Conservation (phyloP, 129 eudicot species). For the Mikania micrantha region DNA sequence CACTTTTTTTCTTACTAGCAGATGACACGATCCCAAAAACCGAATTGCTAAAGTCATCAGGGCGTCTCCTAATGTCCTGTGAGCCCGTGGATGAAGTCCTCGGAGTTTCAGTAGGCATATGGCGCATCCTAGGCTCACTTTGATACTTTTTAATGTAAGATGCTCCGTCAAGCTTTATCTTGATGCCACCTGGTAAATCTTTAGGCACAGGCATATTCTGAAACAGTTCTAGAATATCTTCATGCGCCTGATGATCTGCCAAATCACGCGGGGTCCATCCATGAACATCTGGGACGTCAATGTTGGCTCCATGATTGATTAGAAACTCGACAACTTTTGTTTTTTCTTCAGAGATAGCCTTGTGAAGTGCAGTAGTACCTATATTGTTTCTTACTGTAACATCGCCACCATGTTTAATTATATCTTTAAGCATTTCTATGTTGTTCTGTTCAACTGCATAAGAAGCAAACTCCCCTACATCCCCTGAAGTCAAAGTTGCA, state of each 20-base stretch:
- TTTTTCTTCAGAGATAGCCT: conserved; percentile 58
- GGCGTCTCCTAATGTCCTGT: conserved; percentile 26
- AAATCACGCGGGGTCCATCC: conserved; percentile 81
- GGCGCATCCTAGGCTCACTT: conserved; percentile 48
- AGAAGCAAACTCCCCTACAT: conserved; percentile 60
- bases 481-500: conserved; percentile 53
- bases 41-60: conserved; percentile 50
- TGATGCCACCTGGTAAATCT: conserved; percentile 1
- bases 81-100: conserved; percentile 15
- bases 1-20: conserved; percentile 30
- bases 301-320: conserved; percentile 55
- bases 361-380: conserved; percentile 84
- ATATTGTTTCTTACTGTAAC: conserved; percentile 34
- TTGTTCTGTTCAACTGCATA: conserved; percentile 57
- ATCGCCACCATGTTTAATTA: conserved; percentile 59
- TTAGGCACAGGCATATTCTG: conserved; percentile 20
- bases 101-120: conserved; percentile 9
- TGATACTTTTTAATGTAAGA: conserved; percentile 45
- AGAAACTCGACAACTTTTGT: conserved; percentile 55
- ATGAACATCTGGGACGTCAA: conserved; percentile 63
- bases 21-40: conserved; percentile 62
- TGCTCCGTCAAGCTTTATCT: conserved; percentile 25
- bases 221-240: conserved; percentile 52
- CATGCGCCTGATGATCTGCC: conserved; percentile 66
- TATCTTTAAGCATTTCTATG: conserved; percentile 53